Percentiles rank a stretch among this genome's conserved stretches.
Conservation (phyloP, 192 early-diverging fungal genomes). For the Lunasporangiospora selenospora region DNA sequence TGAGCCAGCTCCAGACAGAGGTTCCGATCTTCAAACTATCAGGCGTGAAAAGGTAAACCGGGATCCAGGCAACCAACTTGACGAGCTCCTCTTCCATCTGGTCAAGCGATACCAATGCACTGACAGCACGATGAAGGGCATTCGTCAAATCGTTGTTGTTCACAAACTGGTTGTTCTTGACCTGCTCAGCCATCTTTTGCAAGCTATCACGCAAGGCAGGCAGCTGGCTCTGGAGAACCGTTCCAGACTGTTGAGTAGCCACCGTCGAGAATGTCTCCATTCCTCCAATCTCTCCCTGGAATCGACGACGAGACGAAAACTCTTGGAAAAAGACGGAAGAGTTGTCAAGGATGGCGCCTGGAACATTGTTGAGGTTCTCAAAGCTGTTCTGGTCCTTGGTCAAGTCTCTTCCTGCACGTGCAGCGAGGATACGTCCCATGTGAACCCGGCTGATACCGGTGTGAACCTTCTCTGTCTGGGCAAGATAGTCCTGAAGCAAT, state of each 20-base stretch:
- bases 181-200: slow-evolving; percentile 48
- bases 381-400: slow-evolving; percentile 46
- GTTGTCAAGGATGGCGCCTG: slow-evolving; percentile 52
- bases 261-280: slow-evolving; percentile 38
- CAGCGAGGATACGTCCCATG: slow-evolving; percentile 74
- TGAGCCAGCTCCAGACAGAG: slow-evolving; percentile 90
- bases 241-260: slow-evolving; percentile 25
- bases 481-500: slow-evolving; percentile 72
- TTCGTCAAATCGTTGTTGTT: slow-evolving; percentile 58
- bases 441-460: slow-evolving; percentile 64
- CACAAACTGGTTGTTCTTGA: slow-evolving; percentile 42
- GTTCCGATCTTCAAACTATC: slow-evolving; percentile 83
- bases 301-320: slow-evolving; percentile 56
- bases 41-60: slow-evolving; percentile 79
- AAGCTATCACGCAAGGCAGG: slow-evolving; percentile 47
- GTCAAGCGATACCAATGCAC: slow-evolving; percentile 48
- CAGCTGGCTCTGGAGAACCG: slow-evolving; percentile 48
- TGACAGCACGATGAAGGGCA: slow-evolving; percentile 63
- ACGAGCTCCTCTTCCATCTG: slow-evolving; percentile 78
- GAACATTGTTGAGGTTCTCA: slow-evolving; percentile 28
- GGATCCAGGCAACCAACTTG: slow-evolving; percentile 86
- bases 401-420: slow-evolving; percentile 45
- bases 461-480: slow-evolving; percentile 63
- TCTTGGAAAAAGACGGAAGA: slow-evolving; percentile 61
- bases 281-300: slow-evolving; percentile 55